Base-by-base conservation (phyloP, 306 rosid species). In the Vigna unguiculata region DNA sequence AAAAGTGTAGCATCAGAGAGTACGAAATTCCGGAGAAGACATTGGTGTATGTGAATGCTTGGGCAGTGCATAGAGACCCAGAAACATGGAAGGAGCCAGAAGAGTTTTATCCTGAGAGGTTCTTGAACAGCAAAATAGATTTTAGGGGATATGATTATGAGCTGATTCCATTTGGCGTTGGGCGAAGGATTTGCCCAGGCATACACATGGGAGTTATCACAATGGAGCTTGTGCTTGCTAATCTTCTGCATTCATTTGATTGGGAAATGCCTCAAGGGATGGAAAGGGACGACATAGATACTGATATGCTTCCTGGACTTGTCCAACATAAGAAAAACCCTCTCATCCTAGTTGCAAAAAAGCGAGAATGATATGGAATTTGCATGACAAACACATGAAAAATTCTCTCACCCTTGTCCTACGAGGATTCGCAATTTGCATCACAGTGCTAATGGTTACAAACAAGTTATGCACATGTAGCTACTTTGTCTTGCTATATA, bases 1-100 rank as follows among this genome's bases (percentile, higher is more conserved):
- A 49, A 2, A n/a, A n/a, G 55, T 49, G 55, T 49, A 49, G 11
- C 3, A 49, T 49, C 7, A 21, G 0, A 49, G 55, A 22, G 55
- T 49, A 49, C 22, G 55, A 49, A 49, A n/a, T 49, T 49, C 55
- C 55, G 8, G 55, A 49, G 55, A 49, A 49, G 55, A 49, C 55
- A 49, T n/a, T 49, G 22, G 55, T 49, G 11, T 49, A 49, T 49
- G 55, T 49, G 55, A 49, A 49, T 49, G 55, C 55, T 49, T 49
- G 55, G 55, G 55, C 22, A 49, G 22, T 49, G 55, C 55, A 49
- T 7, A 49, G 55, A 49, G 55, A 49, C 22, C 55, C 55, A n/a
- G 55, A 49, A 49, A 49, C 55, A 49, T 49, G 55, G 55, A n/a
- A 7, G 22, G 22, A 49, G 0, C 4, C 55, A n/a, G 55, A 49